Percentiles rank a stretch among this genome's conserved stretches.
phyloP scores from a whole-genome alignment of 495 filamentous ascomycete genomes.

The Trypethelium eluteriae region DNA sequence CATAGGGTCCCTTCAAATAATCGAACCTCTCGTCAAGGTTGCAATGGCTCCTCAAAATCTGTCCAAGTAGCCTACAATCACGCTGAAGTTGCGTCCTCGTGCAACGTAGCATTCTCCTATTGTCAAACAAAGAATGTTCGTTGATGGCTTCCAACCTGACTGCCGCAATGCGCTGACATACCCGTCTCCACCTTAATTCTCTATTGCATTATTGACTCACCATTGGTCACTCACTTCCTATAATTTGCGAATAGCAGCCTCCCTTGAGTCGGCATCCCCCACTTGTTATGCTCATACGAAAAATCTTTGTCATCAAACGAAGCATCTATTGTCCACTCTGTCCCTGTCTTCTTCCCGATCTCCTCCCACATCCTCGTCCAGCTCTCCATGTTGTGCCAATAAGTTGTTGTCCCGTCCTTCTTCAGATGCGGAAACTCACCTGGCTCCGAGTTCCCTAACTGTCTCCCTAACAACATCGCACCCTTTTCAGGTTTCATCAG shows the following conservation, averaged over 20 bases:
- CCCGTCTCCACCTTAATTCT: neutral
- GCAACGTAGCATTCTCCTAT: no score
- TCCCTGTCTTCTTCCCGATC: conserved; percentile 3
- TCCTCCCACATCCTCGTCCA: conserved; percentile 12
- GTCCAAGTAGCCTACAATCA: no score
- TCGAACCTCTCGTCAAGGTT: no score
- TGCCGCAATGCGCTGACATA: no score
- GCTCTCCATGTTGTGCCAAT: neutral
- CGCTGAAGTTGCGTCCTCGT: no score
- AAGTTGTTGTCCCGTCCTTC: neutral
- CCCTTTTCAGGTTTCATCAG: conserved; percentile 15
- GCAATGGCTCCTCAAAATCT: no score
- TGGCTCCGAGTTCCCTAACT: conserved; percentile 13
- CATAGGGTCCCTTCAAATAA: no score
- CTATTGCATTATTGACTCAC: neutral
- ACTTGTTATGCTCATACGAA: neutral
- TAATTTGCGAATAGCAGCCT: neutral
- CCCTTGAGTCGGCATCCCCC: neutral
- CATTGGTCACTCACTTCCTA: neutral
- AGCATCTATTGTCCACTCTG: conserved; percentile 10
- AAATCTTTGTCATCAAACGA: conserved; percentile 1
- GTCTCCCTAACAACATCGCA: conserved; percentile 16
- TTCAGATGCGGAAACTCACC: neutral
- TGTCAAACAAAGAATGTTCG: no score
- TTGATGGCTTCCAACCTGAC: no score